Base-by-base conservation (phyloP, 1,284 basidiomycete genomes). In the Cryptococcus floricola region DNA sequence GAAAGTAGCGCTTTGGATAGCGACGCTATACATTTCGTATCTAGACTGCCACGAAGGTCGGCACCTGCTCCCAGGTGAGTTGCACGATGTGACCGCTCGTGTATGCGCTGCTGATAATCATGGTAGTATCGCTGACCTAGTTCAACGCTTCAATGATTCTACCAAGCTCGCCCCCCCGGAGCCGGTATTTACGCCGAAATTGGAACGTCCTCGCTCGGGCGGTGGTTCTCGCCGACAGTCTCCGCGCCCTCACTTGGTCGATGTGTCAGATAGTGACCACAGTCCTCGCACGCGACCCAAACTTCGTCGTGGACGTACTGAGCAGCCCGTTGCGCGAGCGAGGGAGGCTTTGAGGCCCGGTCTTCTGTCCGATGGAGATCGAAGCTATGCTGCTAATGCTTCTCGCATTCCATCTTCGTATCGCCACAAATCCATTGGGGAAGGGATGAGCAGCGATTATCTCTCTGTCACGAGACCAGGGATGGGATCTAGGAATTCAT, bases 351-450 rank as follows among this genome's bases (percentile, higher is more conserved):
- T 61, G 1, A 50, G 50, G 14, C 57, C 52, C 7, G 66, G 67
- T 9, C 54, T 75, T 9, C 80, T 83, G 0, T 92, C 91, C 2
- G 91, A 94, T 70, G 90, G 89, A 47, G 91, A 93, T 73, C 83
- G 87, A 56, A 85, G 91, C 53, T 93, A 93, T 73, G 90, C 91
- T 3, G 87, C 85, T n/a, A 91, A 91, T 65, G 85, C 91, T 6
- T 71, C 75, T 0, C 61, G 75, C 1, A 70, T 73, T 5, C 64
- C 66, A 5, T 66, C 65, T 8, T 55, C 48, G 8, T 47, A 50
- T 23, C 39, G 54, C 34, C 50, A 51, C 13, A 53, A 50, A 37
- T 53, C 58, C 4, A 4, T 48, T 45, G 48, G 47, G 48, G 48
- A 39, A 39, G 48, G 45, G 50, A 19, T 45, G 5, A 45, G 39